phyloP scores from a whole-genome alignment of 768 basidiomycete species.

The Mycena galopus region DNA sequence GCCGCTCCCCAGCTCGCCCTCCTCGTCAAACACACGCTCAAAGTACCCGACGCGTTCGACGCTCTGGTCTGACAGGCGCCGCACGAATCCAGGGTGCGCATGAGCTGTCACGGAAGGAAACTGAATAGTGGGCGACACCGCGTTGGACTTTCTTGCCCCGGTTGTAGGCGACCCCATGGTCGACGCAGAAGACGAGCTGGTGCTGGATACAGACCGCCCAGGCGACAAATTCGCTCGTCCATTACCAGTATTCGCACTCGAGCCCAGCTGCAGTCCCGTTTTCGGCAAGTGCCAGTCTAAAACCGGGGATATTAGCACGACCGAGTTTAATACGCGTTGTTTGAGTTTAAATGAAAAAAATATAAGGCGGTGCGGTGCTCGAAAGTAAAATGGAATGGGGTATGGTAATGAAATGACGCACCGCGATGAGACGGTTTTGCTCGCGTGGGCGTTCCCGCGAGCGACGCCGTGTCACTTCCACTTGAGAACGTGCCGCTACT shows the following conservation, averaged over 20 bases:
- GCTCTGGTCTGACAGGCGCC: conserved; percentile 54
- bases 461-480: conserved; percentile 73
- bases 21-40: conserved; percentile 82
- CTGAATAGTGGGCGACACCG: neutral
- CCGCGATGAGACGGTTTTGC: conserved; percentile 53
- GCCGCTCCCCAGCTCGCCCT: conserved; percentile 89
- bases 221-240: conserved; percentile 47
- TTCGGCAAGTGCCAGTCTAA: conserved; percentile 71
- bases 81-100: conserved; percentile 33
- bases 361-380: neutral
- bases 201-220: conserved; percentile 56
- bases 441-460: conserved; percentile 74
- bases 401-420: conserved; percentile 47
- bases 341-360: neutral
- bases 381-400: conserved; percentile 9
- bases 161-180: conserved; percentile 66
- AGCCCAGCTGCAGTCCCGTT: conserved; percentile 53
- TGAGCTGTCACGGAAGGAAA: neutral
- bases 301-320: conserved; percentile 20
- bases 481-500: conserved; percentile 88
- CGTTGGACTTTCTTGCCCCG: conserved; percentile 41
- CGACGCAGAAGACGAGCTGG: conserved; percentile 67
- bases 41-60: conserved; percentile 76
- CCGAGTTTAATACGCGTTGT: conserved; percentile 14
- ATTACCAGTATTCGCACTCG: conserved; percentile 57